Conservation (phyloP, 225 moss, liverwort and hornwort genomes). For the Ulota crispa region DNA sequence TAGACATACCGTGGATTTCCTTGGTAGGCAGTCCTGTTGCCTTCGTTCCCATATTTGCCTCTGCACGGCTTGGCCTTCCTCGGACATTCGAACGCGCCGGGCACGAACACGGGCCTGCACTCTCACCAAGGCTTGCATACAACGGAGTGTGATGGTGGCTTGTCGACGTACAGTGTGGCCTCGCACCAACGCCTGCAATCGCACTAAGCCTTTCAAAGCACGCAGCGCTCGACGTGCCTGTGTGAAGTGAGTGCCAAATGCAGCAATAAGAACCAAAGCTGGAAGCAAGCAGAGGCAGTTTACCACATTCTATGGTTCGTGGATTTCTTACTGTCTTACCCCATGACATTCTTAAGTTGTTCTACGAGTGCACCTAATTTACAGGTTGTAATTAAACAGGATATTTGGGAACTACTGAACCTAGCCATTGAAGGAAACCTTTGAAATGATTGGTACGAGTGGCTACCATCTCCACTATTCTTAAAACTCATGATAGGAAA, state of each 20-base stretch:
- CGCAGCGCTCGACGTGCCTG: constrained; percentile 69
- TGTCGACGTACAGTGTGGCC: constrained; percentile 68
- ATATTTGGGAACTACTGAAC: background rate
- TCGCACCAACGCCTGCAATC: constrained; percentile 62
- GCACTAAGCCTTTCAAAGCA: constrained; percentile 58
- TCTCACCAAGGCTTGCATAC: constrained; percentile 70
- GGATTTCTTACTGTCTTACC: background rate
- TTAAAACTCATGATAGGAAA: background rate
- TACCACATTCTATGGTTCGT: background rate
- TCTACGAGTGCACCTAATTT: background rate
- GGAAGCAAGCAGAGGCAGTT: background rate
- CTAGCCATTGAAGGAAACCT: too few species aligned
- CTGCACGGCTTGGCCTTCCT: constrained; percentile 71
- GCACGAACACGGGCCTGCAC: constrained; percentile 71
- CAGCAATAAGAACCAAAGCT: background rate
- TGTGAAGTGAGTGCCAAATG: background rate
- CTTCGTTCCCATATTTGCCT: constrained; percentile 51
- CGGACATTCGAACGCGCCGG: constrained; percentile 66
- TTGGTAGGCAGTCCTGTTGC: constrained; percentile 44
- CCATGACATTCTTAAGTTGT: background rate
- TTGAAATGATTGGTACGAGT: background rate
- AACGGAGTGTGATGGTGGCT: constrained; percentile 67
- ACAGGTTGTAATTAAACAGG: too few species aligned
- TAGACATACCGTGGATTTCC: constrained; percentile 45
- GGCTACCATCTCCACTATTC: background rate